Conservation (phyloP, 208 protist species). For the Trichomonas tenax region DNA sequence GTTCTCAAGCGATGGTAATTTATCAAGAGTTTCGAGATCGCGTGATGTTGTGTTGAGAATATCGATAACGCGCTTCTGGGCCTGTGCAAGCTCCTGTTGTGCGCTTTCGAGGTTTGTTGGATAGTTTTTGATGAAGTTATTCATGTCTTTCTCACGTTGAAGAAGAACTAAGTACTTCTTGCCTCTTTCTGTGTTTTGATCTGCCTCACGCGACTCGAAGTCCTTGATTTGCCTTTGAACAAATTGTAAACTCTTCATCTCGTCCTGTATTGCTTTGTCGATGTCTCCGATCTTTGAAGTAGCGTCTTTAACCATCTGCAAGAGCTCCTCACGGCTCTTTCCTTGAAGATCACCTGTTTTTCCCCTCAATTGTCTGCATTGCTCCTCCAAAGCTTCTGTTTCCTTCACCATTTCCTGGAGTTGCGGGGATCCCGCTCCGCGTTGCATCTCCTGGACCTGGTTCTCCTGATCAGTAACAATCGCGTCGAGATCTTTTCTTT, state of each 20-base stretch:
- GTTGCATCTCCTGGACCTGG: not conserved
- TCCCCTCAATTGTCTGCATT: not conserved
- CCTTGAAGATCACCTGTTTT: not conserved
- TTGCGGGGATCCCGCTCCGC: not conserved
- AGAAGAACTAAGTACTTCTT: not conserved
- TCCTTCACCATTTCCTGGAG: not conserved
- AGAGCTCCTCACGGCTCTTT: not conserved
- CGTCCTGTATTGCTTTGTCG: not conserved
- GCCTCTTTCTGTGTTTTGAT: not conserved
- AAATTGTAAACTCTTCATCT: not conserved
- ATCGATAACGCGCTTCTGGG: not conserved
- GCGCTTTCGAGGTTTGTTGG: not conserved
- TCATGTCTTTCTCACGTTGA: not conserved
- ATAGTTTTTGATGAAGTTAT: not conserved
- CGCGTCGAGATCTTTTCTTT: not conserved
- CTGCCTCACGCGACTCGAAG: not conserved
- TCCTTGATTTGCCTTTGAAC: not conserved
- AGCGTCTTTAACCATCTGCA: not conserved
- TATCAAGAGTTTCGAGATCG: not conserved
- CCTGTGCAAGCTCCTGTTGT: not conserved
- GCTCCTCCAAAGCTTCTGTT: not conserved
- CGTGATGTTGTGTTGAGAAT: not conserved
- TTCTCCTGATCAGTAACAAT: not conserved
- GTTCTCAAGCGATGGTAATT: not conserved
- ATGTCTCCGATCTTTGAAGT: not conserved